Conservation (phyloP, 2,329 filamentous ascomycete genomes). For the Trichoderma sp. region DNA sequence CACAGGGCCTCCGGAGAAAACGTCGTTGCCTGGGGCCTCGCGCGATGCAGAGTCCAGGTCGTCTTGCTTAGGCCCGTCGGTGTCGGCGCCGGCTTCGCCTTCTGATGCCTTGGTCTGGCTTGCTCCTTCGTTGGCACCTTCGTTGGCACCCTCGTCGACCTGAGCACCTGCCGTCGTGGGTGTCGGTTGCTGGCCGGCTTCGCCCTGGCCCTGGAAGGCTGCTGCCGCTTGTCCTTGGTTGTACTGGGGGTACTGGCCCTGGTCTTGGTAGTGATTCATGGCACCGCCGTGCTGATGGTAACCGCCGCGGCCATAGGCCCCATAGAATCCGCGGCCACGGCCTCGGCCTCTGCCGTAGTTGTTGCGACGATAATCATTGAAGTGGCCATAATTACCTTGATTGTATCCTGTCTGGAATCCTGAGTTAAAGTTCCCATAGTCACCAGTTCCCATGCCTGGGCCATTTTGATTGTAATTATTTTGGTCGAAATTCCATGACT, state of each 20-base stretch:
- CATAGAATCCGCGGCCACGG: constrained; percentile 64
- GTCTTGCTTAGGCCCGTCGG: constrained; percentile 33
- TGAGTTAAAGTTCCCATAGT: constrained; percentile 78
- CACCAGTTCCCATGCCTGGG: constrained; percentile 77
- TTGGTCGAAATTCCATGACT: constrained; percentile 82
- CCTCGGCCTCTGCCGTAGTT: constrained; percentile 69
- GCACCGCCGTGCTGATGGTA: constrained; percentile 47
- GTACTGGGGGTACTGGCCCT: constrained; percentile 39
- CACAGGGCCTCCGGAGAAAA: constrained; percentile 30
- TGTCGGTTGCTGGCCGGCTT: constrained; percentile 30
- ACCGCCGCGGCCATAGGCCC: constrained; percentile 59
- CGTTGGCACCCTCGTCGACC: constrained; percentile 46
- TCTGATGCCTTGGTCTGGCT: constrained; percentile 21
- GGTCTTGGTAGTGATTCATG: constrained; percentile 42
- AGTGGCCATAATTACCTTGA: constrained; percentile 82
- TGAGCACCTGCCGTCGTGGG: constrained; percentile 37
- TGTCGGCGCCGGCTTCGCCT: background rate
- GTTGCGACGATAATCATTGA: constrained; percentile 75
- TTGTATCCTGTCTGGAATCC: constrained; percentile 77
- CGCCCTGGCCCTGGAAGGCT: constrained; percentile 31
- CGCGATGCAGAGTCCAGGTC: constrained; percentile 33
- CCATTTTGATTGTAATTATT: constrained; percentile 90
- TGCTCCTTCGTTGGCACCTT: constrained; percentile 35
- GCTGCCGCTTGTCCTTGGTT: constrained; percentile 28
- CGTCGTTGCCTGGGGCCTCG: constrained; percentile 40